Evolutionary conservation across 2,329 filamentous ascomycete species (phyloP), one percentile per base, ranked within the genome.

Genomic region (Simplicillium aogashimaense): DNA sequence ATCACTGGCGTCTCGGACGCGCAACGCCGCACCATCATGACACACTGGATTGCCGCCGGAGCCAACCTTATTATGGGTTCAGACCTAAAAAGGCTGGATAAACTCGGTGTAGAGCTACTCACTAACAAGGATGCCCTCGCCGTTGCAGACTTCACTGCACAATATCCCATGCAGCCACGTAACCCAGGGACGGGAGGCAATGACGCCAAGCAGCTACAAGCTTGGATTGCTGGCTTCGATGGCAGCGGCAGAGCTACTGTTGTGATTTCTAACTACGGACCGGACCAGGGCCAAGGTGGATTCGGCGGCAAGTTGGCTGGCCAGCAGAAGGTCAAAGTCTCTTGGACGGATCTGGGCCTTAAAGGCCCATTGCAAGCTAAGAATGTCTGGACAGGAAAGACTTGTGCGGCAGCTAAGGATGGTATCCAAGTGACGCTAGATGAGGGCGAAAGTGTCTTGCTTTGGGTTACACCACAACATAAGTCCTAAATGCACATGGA

Each of bases 221-320:
- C 47, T 17, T 49, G 47, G 47, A 45, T 49, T 29, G 44, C 45
- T 7, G 47, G 47, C 4, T 45, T 45, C n/a, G 38, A 33, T n/a
- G 20, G 36, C 16, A 32, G 15, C 20, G 44, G 44, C 29, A 36
- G 41, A 31, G 45, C 45, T n/a, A 39, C 42, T 20, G 47, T 47
- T 4, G 39, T 49, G 14, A 42, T 48, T 16, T 45, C 47, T 29
- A 49, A 49, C 41, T 49, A 49, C 37, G 47, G 47, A 9, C 45
- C 43, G 5, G 47, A 47, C 29, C 38, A 42, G 29, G 47, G 45
- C 30, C 40, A 49, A 31, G 45, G 47, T 20, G 45, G 47, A 20
- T 49, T 46, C 14, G 38, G 41, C 8, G 36, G 40, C 31, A 36
- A 16, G 29, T 36, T 14, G 36, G n/a, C 25, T 3, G 40, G 38